phyloP scores from a whole-genome alignment of 805 yeast genomes.

The Candida tallmaniae region DNA sequence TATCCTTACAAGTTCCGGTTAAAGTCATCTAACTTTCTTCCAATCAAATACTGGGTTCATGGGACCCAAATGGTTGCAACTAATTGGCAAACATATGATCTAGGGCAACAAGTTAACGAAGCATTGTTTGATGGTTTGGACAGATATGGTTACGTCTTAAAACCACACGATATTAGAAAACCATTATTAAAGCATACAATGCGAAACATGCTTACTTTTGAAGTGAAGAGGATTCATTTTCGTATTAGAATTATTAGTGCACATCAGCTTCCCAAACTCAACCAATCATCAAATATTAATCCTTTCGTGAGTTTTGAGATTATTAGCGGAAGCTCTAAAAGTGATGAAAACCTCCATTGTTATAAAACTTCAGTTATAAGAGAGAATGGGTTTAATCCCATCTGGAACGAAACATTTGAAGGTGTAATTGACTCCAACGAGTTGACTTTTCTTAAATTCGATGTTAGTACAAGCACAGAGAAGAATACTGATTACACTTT shows the following conservation, averaged over 20 bases:
- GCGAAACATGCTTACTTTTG: conserved; percentile 4
- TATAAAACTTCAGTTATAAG: conserved; percentile 28
- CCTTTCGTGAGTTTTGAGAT: conserved; percentile 64
- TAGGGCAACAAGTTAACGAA: conserved; percentile 84
- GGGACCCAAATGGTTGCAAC: conserved; percentile 96
- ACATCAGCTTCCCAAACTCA: conserved; percentile 76
- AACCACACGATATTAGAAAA: conserved; percentile 51
- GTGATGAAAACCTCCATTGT: conserved; percentile 18
- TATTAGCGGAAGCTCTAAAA: conserved; percentile 37
- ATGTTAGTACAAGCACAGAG: conserved; percentile 37
- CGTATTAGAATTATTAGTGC: conserved; percentile 60
- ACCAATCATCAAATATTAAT: conserved; percentile 44
- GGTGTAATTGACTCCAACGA: conserved; percentile 38
- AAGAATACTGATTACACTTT: conserved; percentile 24
- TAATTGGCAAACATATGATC: conserved; percentile 91
- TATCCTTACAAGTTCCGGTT: conserved; percentile 82
- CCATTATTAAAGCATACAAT: conserved; percentile 21
- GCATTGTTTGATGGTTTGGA: conserved; percentile 66
- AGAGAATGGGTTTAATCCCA: conserved; percentile 84
- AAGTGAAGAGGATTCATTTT: conserved; percentile 13
- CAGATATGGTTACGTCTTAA: conserved; percentile 71
- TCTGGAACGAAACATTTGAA: conserved; percentile 62
- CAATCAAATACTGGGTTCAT: conserved; percentile 71
- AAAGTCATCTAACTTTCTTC: conserved; percentile 77
- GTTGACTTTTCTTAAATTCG: conserved; percentile 54